Conservation (phyloP, 140 eudicot genomes). For the Erigeron philadelphicus region DNA sequence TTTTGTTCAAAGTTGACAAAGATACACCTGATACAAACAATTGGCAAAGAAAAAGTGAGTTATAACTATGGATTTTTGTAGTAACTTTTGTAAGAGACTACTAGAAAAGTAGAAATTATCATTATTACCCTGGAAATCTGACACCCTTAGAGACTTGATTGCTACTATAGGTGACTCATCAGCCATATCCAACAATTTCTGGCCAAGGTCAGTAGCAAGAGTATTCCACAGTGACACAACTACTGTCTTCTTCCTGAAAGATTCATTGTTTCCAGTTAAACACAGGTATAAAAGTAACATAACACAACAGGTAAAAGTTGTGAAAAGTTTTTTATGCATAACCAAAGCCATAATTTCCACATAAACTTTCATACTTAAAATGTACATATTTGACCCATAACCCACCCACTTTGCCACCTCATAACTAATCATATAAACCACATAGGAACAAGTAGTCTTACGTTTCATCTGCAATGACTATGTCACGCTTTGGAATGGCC, state of each 20-base stretch:
- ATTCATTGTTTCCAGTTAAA: background rate
- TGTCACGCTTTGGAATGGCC: constrained; percentile 72
- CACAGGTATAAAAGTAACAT: background rate
- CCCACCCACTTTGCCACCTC: background rate
- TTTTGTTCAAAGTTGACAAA: constrained; percentile 61
- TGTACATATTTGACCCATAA: background rate
- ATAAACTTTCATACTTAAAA: too few species aligned
- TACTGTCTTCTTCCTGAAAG: constrained; percentile 85
- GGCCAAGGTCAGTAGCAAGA: constrained; percentile 72
- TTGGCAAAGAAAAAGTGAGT: background rate
- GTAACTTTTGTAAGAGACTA: background rate
- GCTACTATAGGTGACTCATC: constrained; percentile 79
- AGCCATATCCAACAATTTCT: constrained; percentile 67
- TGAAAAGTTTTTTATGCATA: background rate
- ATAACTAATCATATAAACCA: background rate
- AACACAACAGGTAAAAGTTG: too few species aligned
- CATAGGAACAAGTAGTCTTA: constrained; percentile 18
- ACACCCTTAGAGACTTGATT: constrained; percentile 72
- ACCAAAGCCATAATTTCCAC: background rate
- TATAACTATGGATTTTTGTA: background rate
- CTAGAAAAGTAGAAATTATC: background rate
- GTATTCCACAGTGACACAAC: constrained; percentile 83
- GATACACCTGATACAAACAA: constrained; percentile 57
- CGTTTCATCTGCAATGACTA: constrained; percentile 91
- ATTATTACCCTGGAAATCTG: constrained; percentile 67